Percentiles rank a stretch among this genome's conserved stretches.
Evolutionary conservation across 768 basidiomycete species (phyloP).

Genomic region (Boletellus sp.): DNA sequence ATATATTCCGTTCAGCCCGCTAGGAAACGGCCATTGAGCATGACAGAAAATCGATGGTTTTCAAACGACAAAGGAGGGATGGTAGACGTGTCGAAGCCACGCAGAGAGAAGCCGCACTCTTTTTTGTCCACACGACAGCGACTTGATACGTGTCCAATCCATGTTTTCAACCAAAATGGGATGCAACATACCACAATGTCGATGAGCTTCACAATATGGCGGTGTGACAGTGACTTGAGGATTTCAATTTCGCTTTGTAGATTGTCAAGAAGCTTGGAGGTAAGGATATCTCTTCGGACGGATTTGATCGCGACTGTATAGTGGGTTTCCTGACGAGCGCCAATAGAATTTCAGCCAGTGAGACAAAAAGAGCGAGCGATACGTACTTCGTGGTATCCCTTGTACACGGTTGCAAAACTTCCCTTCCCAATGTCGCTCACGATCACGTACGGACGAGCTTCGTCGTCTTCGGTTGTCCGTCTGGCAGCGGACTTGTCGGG

Average conservation of each 20-base stretch:
- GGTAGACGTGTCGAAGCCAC: neutral
- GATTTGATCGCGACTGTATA: constrained; percentile 91
- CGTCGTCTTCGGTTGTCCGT: constrained; percentile 55
- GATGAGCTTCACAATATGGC: constrained; percentile 88
- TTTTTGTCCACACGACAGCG: neutral
- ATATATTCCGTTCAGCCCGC: constrained; percentile 77
- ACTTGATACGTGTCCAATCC: neutral
- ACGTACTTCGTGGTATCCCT: constrained; percentile 85
- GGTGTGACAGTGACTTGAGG: constrained; percentile 87
- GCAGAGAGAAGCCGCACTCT: neutral
- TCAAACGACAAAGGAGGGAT: neutral
- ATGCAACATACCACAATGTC: constrained; percentile 76
- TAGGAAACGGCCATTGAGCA: constrained; percentile 26
- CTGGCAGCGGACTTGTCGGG: constrained; percentile 24
- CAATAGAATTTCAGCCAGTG: neutral
- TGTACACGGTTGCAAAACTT: constrained; percentile 94
- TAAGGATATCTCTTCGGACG: constrained; percentile 82
- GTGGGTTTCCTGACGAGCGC: constrained; percentile 58
- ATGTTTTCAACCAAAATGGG: neutral
- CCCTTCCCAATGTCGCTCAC: constrained; percentile 80
- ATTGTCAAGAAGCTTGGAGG: constrained; percentile 91
- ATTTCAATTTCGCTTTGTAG: constrained; percentile 98
- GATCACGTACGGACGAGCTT: constrained; percentile 74
- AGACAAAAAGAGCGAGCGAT: neutral
- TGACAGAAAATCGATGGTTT: neutral